Percentiles rank a stretch among this genome's conserved stretches.
Evolutionary conservation across 169 alveolate species (phyloP).

Genomic region (Plasmodium coatneyi): DNA sequence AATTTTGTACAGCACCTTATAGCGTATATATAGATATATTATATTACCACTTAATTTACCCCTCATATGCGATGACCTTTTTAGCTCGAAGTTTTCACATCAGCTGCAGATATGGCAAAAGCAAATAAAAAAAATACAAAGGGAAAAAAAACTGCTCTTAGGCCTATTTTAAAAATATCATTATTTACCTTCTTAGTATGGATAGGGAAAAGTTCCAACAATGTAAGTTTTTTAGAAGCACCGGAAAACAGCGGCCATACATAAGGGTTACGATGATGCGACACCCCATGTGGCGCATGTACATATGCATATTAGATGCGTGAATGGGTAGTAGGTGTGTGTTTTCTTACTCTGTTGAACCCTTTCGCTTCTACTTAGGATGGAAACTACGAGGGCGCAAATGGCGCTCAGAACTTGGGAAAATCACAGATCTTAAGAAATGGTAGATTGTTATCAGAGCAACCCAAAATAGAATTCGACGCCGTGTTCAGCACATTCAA

Average conservation of each 20-base stretch:
- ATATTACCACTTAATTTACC: not conserved
- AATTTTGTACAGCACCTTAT: too few species aligned
- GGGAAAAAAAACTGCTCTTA: not conserved
- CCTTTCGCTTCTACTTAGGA: not conserved
- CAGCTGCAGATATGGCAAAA: slow-evolving; percentile 14
- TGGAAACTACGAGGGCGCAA: not conserved
- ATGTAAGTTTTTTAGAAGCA: not conserved
- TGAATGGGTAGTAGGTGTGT: not conserved
- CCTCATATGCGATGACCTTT: not conserved
- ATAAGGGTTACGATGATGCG: not conserved
- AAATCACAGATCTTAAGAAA: not conserved
- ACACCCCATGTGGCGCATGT: not conserved
- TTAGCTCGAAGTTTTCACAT: not conserved
- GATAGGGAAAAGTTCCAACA: not conserved
- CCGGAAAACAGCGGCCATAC: not conserved
- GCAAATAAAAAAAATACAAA: not conserved
- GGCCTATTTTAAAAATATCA: slow-evolving; percentile 9
- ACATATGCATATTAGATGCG: not conserved
- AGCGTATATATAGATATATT: not conserved
- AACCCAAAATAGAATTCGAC: not conserved
- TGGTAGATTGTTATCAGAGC: slow-evolving; percentile 3
- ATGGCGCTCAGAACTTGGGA: not conserved
- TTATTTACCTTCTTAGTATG: slow-evolving; percentile 19
- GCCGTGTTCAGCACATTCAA: not conserved
- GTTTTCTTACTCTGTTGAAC: not conserved